A percentile compares a stretch with the other conserved stretches of the same genome.
phyloP scores from a whole-genome alignment of 768 basidiomycete species.

The Russula earlei region DNA sequence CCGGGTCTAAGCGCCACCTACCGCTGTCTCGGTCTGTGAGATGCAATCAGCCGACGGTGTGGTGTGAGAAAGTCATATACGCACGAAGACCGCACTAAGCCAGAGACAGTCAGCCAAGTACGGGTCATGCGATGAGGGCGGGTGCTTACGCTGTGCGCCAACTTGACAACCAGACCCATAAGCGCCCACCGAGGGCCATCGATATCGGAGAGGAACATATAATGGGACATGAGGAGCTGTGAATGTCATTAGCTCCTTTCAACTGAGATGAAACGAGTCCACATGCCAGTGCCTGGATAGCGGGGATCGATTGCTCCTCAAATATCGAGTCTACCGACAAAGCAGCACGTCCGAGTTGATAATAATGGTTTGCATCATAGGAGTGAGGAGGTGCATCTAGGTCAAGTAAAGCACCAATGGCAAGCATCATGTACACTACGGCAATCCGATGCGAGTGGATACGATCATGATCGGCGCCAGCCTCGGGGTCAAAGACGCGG shows the following conservation, averaged over 20 bases:
- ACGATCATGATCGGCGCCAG: conserved; percentile 30
- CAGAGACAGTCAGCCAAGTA: conserved; percentile 15
- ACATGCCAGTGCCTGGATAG: conserved; percentile 56
- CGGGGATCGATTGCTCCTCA: conserved; percentile 52
- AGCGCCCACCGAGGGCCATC: conserved; percentile 57
- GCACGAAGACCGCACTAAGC: conserved; percentile 27
- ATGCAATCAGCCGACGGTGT: conserved; percentile 8
- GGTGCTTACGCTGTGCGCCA: conserved; percentile 52
- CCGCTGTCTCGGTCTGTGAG: conserved; percentile 55
- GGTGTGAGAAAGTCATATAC: conserved; percentile 34
- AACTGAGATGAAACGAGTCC: conserved; percentile 1
- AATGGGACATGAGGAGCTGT: conserved; percentile 48
- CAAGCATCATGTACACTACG: conserved; percentile 55
- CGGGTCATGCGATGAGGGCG: conserved; percentile 14
- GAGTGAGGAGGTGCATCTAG: conserved; percentile 44
- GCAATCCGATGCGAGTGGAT: conserved; percentile 46
- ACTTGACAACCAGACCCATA: conserved; percentile 62
- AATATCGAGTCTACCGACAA: conserved; percentile 54
- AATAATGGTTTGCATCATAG: conserved; percentile 47
- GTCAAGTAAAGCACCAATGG: conserved; percentile 54
- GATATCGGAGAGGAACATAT: conserved; percentile 37
- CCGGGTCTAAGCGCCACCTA: conserved; percentile 48
- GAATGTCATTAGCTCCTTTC: conserved; percentile 22
- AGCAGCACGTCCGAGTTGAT: conserved; percentile 50
- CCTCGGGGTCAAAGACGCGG: conserved; percentile 42